These are phyloP conservation scores for Acanthochlamys bracteata DNA, from an alignment of 106 monocot species.

Conservation along the genomic window DNA sequence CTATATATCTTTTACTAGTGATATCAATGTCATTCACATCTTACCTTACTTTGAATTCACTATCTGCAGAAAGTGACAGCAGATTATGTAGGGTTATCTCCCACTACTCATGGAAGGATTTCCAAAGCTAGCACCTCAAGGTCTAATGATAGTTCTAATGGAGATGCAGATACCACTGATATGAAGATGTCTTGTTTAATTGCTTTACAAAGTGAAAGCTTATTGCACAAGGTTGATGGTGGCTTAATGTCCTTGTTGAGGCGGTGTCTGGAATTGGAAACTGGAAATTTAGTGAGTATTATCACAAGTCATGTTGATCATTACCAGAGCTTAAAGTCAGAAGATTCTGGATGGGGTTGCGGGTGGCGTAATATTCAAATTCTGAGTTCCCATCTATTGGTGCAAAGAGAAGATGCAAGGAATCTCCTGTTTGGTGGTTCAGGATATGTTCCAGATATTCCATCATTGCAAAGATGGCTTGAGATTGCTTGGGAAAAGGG, in stretches of 20 bases:
- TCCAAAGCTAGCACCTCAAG: conserved; percentile 21
- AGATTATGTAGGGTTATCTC: neutral
- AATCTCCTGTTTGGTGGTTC: conserved; percentile 75
- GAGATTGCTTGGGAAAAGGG: conserved; percentile 91
- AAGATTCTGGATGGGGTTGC: conserved; percentile 92
- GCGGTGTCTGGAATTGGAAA: conserved; percentile 59
- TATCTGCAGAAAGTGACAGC: conserved; percentile 30
- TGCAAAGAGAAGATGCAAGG: conserved; percentile 57
- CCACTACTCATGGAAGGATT: conserved; percentile 7
- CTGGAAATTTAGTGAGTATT: conserved; percentile 27
- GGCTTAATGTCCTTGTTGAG: conserved; percentile 67
- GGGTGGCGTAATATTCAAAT: conserved; percentile 99
- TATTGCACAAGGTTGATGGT: conserved; percentile 50
- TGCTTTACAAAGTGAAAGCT: conserved; percentile 37
- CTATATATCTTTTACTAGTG: neutral
- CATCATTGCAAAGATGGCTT: conserved; percentile 88
- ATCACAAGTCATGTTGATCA: conserved; percentile 77
- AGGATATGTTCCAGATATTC: conserved; percentile 88
- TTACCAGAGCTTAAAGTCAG: conserved; percentile 52
- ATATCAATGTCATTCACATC: neutral
- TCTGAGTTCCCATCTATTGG: conserved; percentile 79
- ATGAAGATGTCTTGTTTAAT: conserved; percentile 31
- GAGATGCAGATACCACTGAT: conserved; percentile 13
- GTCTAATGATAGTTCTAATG: conserved; percentile 3
- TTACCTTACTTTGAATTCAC: neutral